Base-by-base conservation (phyloP, 305 asterid genomes). In the Fraxinus latifolia region DNA sequence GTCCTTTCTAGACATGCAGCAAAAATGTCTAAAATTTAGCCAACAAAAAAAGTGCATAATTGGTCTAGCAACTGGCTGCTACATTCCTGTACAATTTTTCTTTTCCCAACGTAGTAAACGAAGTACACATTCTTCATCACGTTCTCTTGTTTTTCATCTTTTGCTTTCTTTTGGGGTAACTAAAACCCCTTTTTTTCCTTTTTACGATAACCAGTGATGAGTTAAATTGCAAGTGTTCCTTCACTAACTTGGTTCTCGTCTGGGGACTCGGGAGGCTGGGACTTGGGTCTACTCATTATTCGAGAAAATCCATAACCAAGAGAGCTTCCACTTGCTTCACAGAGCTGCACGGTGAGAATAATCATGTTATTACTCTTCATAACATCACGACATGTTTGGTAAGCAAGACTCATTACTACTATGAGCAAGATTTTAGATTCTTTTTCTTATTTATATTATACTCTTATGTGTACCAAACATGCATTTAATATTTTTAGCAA, bases 291-390 rank as follows among this genome's bases (percentile, higher is more conserved):
- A 76, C 72, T 88, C 88, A 85, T 83, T 50, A 88, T 85, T 80
- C 89, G 90, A 72, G 93, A 89, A 86, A 81, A 96, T 81, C 98
- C 98, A 73, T 96, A 95, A 39, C 98, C 98, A 50, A 96, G 97
- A 65, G 97, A 95, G 86, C 98, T 90, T 86, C 99, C 99, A 71
- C 89, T 93, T 55, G 93, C 78, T 87, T 96, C 92, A 32, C 91
- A 91, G 65, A 96, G 93, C 99, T 96, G 94, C 89, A 86, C 9
- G 58, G 76, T 42, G 47, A 77, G 50, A 82, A 71, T 33, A 81
- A 68, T 55, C 32, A 25, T 47, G 9, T 34, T 42, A 3, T 67
- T 11, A 67, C 15, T 67, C 37, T 29, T 67, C 17, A 67, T 6
- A 67, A 67, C 74, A 67, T 67, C 33, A 67, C 17, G 27, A 9